Base-by-base conservation (phyloP, 148 eudicot species). In the Camellia granthamiana region DNA sequence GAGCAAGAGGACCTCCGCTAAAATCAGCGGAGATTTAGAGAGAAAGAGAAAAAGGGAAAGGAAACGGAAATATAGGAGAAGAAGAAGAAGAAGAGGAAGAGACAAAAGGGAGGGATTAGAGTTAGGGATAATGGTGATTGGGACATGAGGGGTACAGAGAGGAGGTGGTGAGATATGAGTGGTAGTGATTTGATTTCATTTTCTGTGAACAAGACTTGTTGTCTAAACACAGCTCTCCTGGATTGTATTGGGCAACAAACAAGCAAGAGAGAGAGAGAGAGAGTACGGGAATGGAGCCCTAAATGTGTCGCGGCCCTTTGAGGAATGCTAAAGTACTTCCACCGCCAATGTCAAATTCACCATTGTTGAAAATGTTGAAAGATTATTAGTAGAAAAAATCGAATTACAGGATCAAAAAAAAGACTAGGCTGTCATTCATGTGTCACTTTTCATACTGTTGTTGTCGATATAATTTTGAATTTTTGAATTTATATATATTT, bases 11-110 rank as follows among this genome's bases (percentile, higher is more conserved):
- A 19, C 70, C 54, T 44, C 78, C 44, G 41, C 65, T 55, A 30
- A 76, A 72, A 4, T 49, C 19, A 78, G 78, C 81, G 83, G 81
- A 74, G 79, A 78, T 14, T 77, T 18, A 13, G 69, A 75, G 78
- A 69, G 72, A 59, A 6, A 62, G 54, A 72, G 46, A 65, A 8
- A 43, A 13, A 41, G 19, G 23, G 65, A 54, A 12, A 38, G 55
- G 23, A 7, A 46, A 60, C 12, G 15, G 9, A 4, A 42, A 15
- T 30, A 16, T 47, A 60, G 46, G 18, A 30, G 19, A 30, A 8
- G 44, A 49, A 16, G 47, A 41, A 47, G 63, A 77, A 18, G 23
- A 23, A 23, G n/a, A n/a, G n/a, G 44, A 44, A 23, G 59, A 69
- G 41, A 18, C 8, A 5, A 68, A 62, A 46, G 12, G 3, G 21